Percentiles rank a stretch among this genome's conserved stretches.
phyloP scores from a whole-genome alignment of 257 asterid genomes.

The Nicotiana undulata region DNA sequence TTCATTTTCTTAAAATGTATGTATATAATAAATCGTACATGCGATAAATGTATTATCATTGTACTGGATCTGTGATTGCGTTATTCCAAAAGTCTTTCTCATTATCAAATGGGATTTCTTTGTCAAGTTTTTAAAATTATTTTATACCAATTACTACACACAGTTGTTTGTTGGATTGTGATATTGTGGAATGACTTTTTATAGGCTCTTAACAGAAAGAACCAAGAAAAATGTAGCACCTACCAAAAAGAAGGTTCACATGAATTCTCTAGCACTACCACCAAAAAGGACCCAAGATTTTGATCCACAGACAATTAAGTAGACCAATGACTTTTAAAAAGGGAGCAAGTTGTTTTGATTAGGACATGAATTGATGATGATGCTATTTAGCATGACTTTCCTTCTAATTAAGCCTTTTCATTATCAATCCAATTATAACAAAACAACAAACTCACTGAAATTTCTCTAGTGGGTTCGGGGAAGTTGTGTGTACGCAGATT shows the following conservation, averaged over 20 bases:
- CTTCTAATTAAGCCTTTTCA: background rate
- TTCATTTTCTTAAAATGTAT: too few relatives aligned
- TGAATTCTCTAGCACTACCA: background rate
- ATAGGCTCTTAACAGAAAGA: background rate
- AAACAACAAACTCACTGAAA: too few relatives aligned
- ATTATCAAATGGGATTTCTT: background rate
- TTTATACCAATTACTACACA: background rate
- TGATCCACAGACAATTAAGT: background rate
- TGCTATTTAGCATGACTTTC: background rate
- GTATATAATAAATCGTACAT: background rate
- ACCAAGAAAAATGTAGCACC: background rate
- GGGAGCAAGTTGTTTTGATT: background rate
- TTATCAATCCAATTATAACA: too few relatives aligned
- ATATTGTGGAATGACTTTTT: background rate
- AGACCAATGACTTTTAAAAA: background rate
- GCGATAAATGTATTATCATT: background rate
- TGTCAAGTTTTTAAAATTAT: background rate
- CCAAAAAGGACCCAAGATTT: background rate
- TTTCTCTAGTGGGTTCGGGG: too few relatives aligned
- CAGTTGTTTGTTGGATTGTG: background rate
- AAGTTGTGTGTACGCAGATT: too few relatives aligned
- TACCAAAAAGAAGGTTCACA: background rate
- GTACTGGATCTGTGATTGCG: background rate
- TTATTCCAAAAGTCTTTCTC: background rate
- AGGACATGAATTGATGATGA: background rate